Conservation (phyloP, 306 rosid genomes). For the Inga leiocalycina region DNA sequence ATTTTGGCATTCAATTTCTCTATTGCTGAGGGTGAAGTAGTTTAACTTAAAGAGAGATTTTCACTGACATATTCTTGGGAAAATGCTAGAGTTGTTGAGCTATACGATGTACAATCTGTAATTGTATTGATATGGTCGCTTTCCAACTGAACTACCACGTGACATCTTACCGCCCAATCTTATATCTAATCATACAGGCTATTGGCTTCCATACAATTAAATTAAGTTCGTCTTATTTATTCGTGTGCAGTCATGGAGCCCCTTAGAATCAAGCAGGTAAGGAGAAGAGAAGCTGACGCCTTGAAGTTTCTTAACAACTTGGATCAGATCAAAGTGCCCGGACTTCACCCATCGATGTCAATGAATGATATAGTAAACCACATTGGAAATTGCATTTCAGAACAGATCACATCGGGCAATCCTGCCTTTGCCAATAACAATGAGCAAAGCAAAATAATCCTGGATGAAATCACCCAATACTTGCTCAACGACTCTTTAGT, state of each 20-base stretch:
- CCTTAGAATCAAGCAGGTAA: conserved; percentile 38
- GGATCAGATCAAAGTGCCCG: conserved; percentile 68
- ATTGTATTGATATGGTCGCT: background rate
- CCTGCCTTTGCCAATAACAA: conserved; percentile 37
- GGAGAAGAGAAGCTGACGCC: conserved; percentile 43
- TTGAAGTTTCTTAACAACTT: conserved; percentile 50
- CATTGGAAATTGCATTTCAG: conserved; percentile 65
- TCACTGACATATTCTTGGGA: background rate
- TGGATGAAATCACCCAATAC: conserved; percentile 72
- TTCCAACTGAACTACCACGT: background rate
- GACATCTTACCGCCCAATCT: background rate
- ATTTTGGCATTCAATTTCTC: background rate
- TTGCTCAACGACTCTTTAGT: conserved; percentile 59
- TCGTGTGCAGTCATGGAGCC: conserved; percentile 41
- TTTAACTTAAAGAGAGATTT: background rate
- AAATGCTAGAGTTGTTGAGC: conserved; percentile 23
- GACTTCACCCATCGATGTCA: conserved; percentile 69
- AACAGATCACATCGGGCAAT: conserved; percentile 51
- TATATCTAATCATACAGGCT: background rate
- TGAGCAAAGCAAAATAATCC: conserved; percentile 42
- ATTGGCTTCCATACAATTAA: background rate
- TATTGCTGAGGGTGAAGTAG: background rate
- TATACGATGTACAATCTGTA: background rate
- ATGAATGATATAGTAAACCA: conserved; percentile 69
- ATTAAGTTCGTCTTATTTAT: conserved; percentile 15